phyloP scores from a whole-genome alignment of 495 filamentous ascomycete genomes.

The Trichoderma asperelloides region DNA sequence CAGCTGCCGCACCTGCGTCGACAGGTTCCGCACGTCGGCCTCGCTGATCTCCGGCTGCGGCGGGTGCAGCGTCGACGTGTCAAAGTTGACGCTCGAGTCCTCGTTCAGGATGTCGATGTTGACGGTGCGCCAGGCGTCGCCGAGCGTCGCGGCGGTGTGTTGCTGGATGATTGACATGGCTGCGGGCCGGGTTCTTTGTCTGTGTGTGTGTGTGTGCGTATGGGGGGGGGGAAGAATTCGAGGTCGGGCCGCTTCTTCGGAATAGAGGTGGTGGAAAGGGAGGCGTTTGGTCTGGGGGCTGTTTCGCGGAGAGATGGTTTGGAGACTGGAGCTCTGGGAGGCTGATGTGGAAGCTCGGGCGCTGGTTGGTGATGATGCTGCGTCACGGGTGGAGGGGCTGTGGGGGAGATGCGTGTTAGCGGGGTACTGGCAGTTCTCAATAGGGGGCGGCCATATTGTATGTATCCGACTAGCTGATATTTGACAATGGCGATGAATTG shows the following conservation, averaged over 20 bases:
- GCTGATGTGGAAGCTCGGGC: not conserved
- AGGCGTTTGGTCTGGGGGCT: no score
- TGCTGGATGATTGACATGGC: conserved; percentile 51
- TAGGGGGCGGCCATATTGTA: not conserved
- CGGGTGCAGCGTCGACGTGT: conserved; percentile 67
- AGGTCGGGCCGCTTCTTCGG: no score
- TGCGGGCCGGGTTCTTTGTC: not conserved
- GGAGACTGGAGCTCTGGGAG: not conserved
- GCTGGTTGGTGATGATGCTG: conserved; percentile 1
- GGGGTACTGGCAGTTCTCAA: not conserved
- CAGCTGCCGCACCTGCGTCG: conserved; percentile 73
- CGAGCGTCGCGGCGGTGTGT: conserved; percentile 38
- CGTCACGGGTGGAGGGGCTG: conserved; percentile 6
- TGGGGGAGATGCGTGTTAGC: conserved; percentile 1
- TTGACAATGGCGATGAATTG: not conserved
- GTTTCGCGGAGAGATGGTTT: not conserved
- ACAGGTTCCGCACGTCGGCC: conserved; percentile 61
- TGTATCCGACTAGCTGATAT: not conserved
- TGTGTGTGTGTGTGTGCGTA: not conserved
- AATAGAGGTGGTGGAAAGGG: not conserved
- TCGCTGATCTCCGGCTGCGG: conserved; percentile 57
- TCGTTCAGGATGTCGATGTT: conserved; percentile 84
- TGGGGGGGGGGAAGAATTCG: not conserved
- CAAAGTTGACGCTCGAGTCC: conserved; percentile 83
- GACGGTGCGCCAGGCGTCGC: conserved; percentile 77